These are phyloP conservation scores for Diplocarpon mali DNA, from an alignment of 2,329 filamentous ascomycete species.

Conservation along the genomic window DNA sequence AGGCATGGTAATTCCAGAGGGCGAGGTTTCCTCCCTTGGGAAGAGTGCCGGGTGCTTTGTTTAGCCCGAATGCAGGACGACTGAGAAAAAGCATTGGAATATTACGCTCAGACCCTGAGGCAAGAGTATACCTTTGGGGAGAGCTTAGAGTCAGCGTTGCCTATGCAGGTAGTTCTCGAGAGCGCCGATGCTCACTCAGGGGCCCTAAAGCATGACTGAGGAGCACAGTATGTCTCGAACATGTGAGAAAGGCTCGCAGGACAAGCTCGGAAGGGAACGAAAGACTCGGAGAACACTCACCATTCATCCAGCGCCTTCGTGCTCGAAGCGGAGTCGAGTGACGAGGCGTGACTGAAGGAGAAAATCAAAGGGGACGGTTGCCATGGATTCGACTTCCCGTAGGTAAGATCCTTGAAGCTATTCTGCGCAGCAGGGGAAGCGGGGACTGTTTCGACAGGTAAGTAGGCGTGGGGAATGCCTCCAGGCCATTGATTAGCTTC, in stretches of 20 bases:
- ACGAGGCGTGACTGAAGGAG: constrained; percentile 26
- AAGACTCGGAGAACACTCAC: constrained; percentile 11
- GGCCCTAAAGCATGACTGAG: no score
- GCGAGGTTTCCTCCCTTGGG: constrained; percentile 6
- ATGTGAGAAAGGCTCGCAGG: no score
- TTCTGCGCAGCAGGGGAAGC: constrained; percentile 22
- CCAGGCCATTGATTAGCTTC: constrained; percentile 10
- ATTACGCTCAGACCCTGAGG: constrained; percentile 28
- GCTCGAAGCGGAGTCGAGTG: constrained; percentile 24
- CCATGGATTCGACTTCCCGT: constrained; percentile 25
- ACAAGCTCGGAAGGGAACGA: no score
- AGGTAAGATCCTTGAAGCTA: constrained; percentile 26
- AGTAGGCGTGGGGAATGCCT: constrained; percentile 28
- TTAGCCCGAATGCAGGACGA: constrained; percentile 24
- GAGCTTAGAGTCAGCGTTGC: no score
- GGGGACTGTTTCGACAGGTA: constrained; percentile 27
- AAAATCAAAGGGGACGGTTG: constrained; percentile 32
- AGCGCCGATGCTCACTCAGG: no score
- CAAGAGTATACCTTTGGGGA: constrained; percentile 14
- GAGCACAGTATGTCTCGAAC: no score
- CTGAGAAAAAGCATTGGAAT: constrained; percentile 34
- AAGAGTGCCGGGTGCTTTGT: neutral
- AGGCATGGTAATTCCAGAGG: constrained; percentile 30
- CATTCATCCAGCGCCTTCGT: constrained; percentile 31
- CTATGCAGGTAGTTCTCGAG: no score